A percentile compares a stretch with the other conserved stretches of the same genome.
These are phyloP conservation scores for Desmodesmus armatus DNA, from an alignment of 139 green algal species.

Conservation along the genomic window DNA sequence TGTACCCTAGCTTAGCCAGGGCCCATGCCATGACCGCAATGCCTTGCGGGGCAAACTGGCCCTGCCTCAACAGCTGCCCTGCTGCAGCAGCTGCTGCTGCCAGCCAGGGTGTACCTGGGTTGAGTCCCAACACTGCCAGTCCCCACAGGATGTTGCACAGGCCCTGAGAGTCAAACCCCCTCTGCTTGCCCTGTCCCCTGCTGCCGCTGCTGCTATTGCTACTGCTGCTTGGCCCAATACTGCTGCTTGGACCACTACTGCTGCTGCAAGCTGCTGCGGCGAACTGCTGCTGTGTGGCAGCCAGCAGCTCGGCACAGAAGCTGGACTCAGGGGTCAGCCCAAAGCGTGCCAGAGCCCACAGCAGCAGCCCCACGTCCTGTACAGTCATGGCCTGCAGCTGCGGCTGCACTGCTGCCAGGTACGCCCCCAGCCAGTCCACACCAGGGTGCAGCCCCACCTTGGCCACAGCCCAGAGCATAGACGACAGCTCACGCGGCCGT, in stretches of 20 bases:
- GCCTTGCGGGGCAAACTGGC: conserved; percentile 18
- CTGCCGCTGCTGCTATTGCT: too few species aligned
- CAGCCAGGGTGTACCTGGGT: neutral
- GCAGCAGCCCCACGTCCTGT: conserved; percentile 12
- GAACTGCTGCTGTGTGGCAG: neutral
- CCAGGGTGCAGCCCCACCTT: conserved; percentile 39
- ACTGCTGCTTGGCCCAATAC: too few species aligned
- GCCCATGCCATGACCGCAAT: conserved; percentile 13
- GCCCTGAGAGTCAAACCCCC: neutral
- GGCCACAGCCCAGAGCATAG: conserved; percentile 50
- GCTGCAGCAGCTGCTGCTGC: conserved; percentile 25
- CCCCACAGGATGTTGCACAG: conserved; percentile 24
- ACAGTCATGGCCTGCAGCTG: conserved; percentile 7
- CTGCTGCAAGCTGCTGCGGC: too few species aligned
- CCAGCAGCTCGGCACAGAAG: conserved; percentile 1
- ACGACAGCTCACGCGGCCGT: conserved; percentile 29
- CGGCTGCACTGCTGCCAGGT: conserved; percentile 21
- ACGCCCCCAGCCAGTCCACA: conserved; percentile 39
- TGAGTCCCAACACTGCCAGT: conserved; percentile 14
- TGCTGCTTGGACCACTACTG: too few species aligned
- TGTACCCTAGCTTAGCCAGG: neutral
- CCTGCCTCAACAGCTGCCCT: neutral
- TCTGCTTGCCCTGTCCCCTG: too few species aligned
- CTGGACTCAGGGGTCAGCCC: neutral
- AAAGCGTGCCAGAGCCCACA: conserved; percentile 38